Evolutionary conservation across 352 stramenopile genomes (phyloP), one percentile per base, ranked within the genome.

Genomic region (Phytopythium litorale): DNA sequence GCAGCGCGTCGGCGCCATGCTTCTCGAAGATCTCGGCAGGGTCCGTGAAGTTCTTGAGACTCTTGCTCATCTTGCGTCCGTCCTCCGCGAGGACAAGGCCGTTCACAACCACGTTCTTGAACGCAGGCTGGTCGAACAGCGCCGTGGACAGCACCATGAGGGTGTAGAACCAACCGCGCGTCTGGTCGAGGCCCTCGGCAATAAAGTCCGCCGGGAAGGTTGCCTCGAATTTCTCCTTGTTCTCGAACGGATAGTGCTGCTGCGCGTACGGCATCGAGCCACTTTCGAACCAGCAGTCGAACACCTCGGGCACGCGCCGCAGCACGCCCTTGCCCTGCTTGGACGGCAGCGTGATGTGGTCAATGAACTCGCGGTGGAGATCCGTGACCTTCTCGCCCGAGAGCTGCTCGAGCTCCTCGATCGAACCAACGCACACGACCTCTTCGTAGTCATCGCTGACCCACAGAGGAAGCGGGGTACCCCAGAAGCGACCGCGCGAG

Each of bases 211-310:
- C 98, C 0, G 98, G 98, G 73, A 99, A 99, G 56, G 87, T 88
- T 0, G 88, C 81, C 69, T 99, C 90, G 68, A 99, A 99, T 64
- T 92, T 87, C 23, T 98, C 91, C 79, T 99, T 98, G 81, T 99
- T 99, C 72, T 99, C 96, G 77, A 99, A 99, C 56, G 98, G 98
- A 81, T 99, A 99, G 79, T 99, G 98, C 70, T 98, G 88, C 76
- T 99, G 97, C 15, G 98, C 98, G 76, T 99, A 99, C 35, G 98
- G 98, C 98, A 99, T 99, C 35, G 89, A 98, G 7, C 98, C 98
- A 50, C 88, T 98, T 76, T 99, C 98, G 67, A 99, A 99, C 98
- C 98, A 99, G 77, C 97, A 99, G 81, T 99, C 97, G 77, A 99
- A 99, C 12, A 98, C 94, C 53, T 97, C 91, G 0, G 91, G 84